Evolutionary conservation across 192 early-diverging fungal species (phyloP), one percentile per base, ranked within the genome.

Genomic region (Geranomyces variabilis): DNA sequence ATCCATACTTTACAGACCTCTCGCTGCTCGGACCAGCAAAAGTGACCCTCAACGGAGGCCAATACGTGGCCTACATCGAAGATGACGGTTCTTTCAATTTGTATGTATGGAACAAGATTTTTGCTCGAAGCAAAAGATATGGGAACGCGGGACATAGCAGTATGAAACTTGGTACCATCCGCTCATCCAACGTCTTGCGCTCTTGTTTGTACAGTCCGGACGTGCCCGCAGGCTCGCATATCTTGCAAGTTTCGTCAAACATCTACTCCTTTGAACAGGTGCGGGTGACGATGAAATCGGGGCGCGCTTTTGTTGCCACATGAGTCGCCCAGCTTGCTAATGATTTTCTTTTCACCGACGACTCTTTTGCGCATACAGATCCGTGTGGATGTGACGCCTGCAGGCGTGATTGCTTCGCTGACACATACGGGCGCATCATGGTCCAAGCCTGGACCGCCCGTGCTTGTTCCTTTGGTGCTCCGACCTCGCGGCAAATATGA

Each of bases 11-110:
- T 53, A 15, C 36, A 70, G 73, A 75, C 46, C 21, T 82, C 53
- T 17, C 70, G 12, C 29, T 45, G 19, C 43, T 79, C 0, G 44
- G 55, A 21, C 75, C 77, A 0, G 71, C 74, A 12, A 67, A 66
- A 48, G 73, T 80, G 33, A 3, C 56, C 9, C 34, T 82, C 2
- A 67, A 82, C 55, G 78, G 78, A 1, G 81, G 81, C 15, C 71
- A 61, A 21, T 49, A 49, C 22, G 21, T 64, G 13, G 66, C 77
- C 3, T 80, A 74, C 47, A 70, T 82, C 29, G 67, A 69, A 9
- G 71, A 80, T 9, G 81, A 80, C 41, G 81, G 81, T n/a, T 28
- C 43, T 17, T 82, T 82, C 67, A 22, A 19, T 5, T 63, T 81
- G 80, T 81, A 57, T 7, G 36, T 41, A 3, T 41, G 36, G 36